Percentiles rank a stretch among this genome's conserved stretches.
These are phyloP conservation scores for Calocybe cyanea DNA, from an alignment of 768 basidiomycete species.

Conservation along the genomic window DNA sequence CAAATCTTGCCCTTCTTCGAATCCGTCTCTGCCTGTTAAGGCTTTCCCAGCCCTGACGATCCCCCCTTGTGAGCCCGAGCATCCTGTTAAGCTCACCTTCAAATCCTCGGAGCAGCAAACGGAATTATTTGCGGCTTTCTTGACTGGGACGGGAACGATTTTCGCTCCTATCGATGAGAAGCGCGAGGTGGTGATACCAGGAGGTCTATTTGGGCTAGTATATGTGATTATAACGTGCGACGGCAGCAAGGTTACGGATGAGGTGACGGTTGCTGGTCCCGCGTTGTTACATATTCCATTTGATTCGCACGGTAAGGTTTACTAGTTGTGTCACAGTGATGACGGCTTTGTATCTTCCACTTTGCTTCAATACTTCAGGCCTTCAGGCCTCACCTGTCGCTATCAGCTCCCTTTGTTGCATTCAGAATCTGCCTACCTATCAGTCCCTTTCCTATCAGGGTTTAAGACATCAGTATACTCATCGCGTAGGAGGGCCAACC, in stretches of 20 bases:
- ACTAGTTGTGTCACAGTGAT: neutral
- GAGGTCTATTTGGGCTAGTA: constrained; percentile 41
- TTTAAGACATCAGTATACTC: too few relatives aligned
- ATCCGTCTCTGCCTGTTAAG: constrained; percentile 42
- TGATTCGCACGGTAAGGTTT: constrained; percentile 6
- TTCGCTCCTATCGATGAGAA: constrained; percentile 33
- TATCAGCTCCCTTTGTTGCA: too few relatives aligned
- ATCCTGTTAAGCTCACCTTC: constrained; percentile 23
- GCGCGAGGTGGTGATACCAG: constrained; percentile 35
- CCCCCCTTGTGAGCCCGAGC: constrained; percentile 14
- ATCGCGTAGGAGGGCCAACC: too few relatives aligned
- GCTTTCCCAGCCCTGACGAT: constrained; percentile 42
- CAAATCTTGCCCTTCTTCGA: constrained; percentile 47
- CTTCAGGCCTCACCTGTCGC: too few relatives aligned
- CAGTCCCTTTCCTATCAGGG: too few relatives aligned
- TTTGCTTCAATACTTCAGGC: too few relatives aligned
- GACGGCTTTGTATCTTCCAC: neutral
- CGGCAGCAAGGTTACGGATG: constrained; percentile 35
- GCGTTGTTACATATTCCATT: constrained; percentile 40
- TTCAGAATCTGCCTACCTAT: too few relatives aligned
- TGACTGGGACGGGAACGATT: constrained; percentile 40
- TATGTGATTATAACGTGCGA: constrained; percentile 47
- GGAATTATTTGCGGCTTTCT: constrained; percentile 43
- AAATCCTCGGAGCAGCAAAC: constrained; percentile 11
- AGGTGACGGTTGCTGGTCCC: constrained; percentile 55